Conservation (phyloP, 2,329 filamentous ascomycete genomes). For the Aspergillus vadensis region DNA sequence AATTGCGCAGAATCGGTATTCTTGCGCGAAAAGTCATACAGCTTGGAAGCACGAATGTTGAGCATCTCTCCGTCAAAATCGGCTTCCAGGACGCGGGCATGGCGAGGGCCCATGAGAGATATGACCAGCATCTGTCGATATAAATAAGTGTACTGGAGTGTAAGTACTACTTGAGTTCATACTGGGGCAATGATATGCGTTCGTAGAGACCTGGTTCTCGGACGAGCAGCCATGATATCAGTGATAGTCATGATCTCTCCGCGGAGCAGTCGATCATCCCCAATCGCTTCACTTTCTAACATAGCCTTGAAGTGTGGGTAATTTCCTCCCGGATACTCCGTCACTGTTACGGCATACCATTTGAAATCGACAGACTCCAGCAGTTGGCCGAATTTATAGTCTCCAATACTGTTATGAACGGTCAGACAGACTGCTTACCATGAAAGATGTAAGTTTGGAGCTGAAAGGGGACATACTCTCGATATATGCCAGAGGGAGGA, state of each 20-base stretch:
- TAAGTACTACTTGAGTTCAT: background rate
- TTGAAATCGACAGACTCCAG: conserved; percentile 1
- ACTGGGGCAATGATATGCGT: conserved; percentile 14
- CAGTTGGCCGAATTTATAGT: conserved; percentile 9
- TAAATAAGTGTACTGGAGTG: background rate
- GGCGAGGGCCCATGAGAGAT: conserved; percentile 12
- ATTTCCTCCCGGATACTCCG: background rate
- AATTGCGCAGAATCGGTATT: background rate
- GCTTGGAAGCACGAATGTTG: conserved; percentile 6
- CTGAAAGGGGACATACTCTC: conserved; percentile 1
- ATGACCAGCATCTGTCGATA: conserved; percentile 11
- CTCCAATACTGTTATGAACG: background rate
- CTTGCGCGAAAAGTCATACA: conserved; percentile 12
- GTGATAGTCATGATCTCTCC: conserved; percentile 13
- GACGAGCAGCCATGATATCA: conserved; percentile 13
- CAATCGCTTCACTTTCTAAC: conserved; percentile 5
- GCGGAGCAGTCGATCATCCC: conserved; percentile 8
- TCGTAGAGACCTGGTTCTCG: conserved; percentile 9
- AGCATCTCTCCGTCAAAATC: conserved; percentile 9
- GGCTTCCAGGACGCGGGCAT: conserved; percentile 10
- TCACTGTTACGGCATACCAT: background rate
- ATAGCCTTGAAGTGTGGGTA: conserved; percentile 11
- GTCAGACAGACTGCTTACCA: background rate
- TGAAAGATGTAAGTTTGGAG: background rate
- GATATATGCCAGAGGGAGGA: conserved; percentile 1